These are phyloP conservation scores for Hydnomerulius pinastri DNA, from an alignment of 768 basidiomycete genomes.

Conservation along the genomic window DNA sequence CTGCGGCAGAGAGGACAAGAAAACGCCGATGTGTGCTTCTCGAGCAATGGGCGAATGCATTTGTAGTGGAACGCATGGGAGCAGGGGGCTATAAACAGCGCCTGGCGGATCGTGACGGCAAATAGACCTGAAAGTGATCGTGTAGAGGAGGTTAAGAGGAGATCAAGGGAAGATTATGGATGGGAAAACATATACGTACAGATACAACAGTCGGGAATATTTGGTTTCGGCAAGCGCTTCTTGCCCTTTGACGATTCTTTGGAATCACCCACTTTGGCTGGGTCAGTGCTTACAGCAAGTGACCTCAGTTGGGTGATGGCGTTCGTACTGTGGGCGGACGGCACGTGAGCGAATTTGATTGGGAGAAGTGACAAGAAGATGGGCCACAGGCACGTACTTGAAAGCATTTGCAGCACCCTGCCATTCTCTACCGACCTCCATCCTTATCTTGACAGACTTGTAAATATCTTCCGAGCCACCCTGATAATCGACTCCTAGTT, in stretches of 20 bases:
- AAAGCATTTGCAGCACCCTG: slow-evolving; percentile 86
- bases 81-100: slow-evolving; percentile 96
- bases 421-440: slow-evolving; percentile 92
- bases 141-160: slow-evolving; percentile 7
- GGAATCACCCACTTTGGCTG: slow-evolving; percentile 10
- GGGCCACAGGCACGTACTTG: slow-evolving; percentile 47
- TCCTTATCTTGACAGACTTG: slow-evolving; percentile 93
- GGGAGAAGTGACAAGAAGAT: neutral
- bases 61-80: slow-evolving; percentile 97
- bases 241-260: slow-evolving; percentile 23
- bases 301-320: slow-evolving; percentile 82
- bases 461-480: slow-evolving; percentile 97
- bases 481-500: slow-evolving; percentile 97
- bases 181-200: slow-evolving; percentile 53
- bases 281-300: slow-evolving; percentile 48
- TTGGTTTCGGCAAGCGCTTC: slow-evolving; percentile 35
- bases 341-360: neutral
- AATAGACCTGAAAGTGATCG: slow-evolving; percentile 55
- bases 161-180: neutral
- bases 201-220: slow-evolving; percentile 88
- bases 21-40: slow-evolving; percentile 90
- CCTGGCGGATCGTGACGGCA: slow-evolving; percentile 89
- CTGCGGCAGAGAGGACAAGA: slow-evolving; percentile 94
- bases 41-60: slow-evolving; percentile 89
- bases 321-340: slow-evolving; percentile 60